Evolutionary conservation across 805 yeast species (phyloP).

Genomic region (Hanseniaspora mollemarum): DNA sequence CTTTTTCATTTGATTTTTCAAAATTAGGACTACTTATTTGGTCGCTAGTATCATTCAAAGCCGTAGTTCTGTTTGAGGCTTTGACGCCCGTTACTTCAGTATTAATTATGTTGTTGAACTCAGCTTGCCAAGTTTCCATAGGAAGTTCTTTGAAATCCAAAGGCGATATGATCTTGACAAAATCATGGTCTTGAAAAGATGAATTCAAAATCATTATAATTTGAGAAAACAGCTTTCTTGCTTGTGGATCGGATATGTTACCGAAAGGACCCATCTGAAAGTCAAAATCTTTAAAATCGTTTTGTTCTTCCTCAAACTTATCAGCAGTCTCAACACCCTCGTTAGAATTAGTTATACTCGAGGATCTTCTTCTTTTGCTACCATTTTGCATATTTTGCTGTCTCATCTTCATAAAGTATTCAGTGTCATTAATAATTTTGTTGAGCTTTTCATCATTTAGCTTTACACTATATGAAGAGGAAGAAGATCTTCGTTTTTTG

Average conservation of each 20-base stretch:
- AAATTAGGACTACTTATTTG: too few relatives aligned
- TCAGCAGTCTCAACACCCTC: background rate
- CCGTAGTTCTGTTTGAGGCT: background rate
- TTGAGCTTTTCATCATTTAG: slow-evolving; percentile 30
- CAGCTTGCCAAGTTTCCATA: slow-evolving; percentile 6
- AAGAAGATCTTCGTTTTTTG: slow-evolving; percentile 7
- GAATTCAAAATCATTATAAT: slow-evolving; percentile 82
- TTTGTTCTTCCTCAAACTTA: background rate
- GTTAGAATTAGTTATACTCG: background rate
- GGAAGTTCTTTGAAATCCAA: slow-evolving; percentile 10
- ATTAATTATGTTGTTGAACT: slow-evolving; percentile 8
- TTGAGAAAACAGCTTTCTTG: slow-evolving; percentile 82
- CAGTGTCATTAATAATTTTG: slow-evolving; percentile 23
- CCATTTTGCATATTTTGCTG: background rate
- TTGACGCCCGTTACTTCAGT: background rate
- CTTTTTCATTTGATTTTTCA: background rate
- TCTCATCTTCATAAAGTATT: slow-evolving; percentile 5
- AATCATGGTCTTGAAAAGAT: slow-evolving; percentile 93
- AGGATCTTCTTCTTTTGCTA: slow-evolving; percentile 6
- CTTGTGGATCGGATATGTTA: slow-evolving; percentile 72
- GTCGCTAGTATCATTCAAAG: background rate
- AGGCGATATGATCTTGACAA: slow-evolving; percentile 25
- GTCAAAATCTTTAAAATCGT: slow-evolving; percentile 11
- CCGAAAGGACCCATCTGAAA: slow-evolving; percentile 66
- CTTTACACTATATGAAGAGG: slow-evolving; percentile 18